phyloP scores from a whole-genome alignment of 225 moss, liverwort and hornwort genomes.

The Marchantia paleacea region DNA sequence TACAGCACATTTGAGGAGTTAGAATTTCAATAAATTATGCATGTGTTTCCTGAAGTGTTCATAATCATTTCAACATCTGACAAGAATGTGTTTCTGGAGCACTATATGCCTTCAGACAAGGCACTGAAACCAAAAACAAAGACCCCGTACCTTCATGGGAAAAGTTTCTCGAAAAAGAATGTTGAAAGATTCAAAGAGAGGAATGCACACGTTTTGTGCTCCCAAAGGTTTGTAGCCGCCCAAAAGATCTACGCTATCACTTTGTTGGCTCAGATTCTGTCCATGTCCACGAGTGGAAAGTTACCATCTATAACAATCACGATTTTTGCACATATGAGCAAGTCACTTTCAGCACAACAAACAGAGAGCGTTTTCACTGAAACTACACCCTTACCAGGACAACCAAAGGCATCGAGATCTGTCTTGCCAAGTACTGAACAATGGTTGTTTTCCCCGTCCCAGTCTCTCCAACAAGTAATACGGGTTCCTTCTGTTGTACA shows the following conservation, averaged over 20 bases:
- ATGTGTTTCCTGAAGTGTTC: background rate
- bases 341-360: background rate
- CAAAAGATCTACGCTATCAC: conserved; percentile 90
- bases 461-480: conserved; percentile 93
- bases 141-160: conserved; percentile 50
- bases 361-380: background rate
- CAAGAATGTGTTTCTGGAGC: background rate
- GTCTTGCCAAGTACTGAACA: conserved; percentile 89
- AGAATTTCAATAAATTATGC: background rate
- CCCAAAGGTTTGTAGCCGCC: conserved; percentile 97
- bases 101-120: background rate
- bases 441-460: conserved; percentile 96
- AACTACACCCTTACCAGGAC: conserved; percentile 50
- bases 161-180: conserved; percentile 71
- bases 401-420: conserved; percentile 71
- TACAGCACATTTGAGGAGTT: background rate
- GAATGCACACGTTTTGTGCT: conserved; percentile 85
- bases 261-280: conserved; percentile 94
- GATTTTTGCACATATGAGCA: background rate
- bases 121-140: background rate
- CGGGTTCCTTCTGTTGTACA: conserved; percentile 88
- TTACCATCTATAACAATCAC: background rate
- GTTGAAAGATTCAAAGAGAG: conserved; percentile 71
- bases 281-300: background rate
- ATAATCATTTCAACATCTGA: background rate